phyloP scores from a whole-genome alignment of 1,284 basidiomycete genomes.

The Marasmius oreades region DNA sequence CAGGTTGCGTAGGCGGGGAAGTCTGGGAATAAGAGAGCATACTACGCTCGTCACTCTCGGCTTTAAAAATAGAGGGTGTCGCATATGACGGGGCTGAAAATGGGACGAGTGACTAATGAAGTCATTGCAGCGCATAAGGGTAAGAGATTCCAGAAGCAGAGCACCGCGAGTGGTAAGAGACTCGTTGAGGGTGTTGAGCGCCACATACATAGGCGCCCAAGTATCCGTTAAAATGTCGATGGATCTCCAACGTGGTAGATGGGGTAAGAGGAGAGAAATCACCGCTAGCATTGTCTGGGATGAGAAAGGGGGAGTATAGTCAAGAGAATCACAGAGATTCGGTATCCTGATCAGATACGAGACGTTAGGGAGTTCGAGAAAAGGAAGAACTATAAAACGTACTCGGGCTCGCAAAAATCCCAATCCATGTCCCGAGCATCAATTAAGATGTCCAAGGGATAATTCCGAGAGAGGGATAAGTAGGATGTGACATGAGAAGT shows the following conservation, averaged over 20 bases:
- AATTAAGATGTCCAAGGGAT: constrained; percentile 49
- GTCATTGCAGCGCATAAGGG: constrained; percentile 55
- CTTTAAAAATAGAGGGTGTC: constrained; percentile 30
- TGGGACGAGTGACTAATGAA: constrained; percentile 40
- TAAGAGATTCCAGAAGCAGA: constrained; percentile 44
- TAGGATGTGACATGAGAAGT: constrained; percentile 32
- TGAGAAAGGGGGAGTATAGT: constrained; percentile 37
- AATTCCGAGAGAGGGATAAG: constrained; percentile 39
- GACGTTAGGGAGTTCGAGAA: constrained; percentile 9
- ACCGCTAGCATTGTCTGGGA: constrained; percentile 37
- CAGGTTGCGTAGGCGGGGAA: constrained; percentile 36
- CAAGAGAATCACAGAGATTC: constrained; percentile 19
- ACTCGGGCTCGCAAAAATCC: constrained; percentile 49
- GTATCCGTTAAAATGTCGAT: constrained; percentile 49
- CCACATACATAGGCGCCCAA: constrained; percentile 47
- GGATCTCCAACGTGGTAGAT: constrained; percentile 47
- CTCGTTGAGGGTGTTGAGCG: constrained; percentile 38
- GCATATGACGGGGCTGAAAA: constrained; percentile 39
- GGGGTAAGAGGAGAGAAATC: constrained; percentile 41
- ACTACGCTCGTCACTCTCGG: constrained; percentile 20
- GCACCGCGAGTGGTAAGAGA: constrained; percentile 30
- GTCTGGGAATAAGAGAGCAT: constrained; percentile 9
- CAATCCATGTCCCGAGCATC: constrained; percentile 51
- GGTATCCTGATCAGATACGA: constrained; percentile 19
- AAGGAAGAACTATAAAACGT: constrained; percentile 22